Evolutionary conservation across 2,329 filamentous ascomycete genomes (phyloP), one percentile per base, ranked within the genome.

Genomic region (Clathrospora elynae): DNA sequence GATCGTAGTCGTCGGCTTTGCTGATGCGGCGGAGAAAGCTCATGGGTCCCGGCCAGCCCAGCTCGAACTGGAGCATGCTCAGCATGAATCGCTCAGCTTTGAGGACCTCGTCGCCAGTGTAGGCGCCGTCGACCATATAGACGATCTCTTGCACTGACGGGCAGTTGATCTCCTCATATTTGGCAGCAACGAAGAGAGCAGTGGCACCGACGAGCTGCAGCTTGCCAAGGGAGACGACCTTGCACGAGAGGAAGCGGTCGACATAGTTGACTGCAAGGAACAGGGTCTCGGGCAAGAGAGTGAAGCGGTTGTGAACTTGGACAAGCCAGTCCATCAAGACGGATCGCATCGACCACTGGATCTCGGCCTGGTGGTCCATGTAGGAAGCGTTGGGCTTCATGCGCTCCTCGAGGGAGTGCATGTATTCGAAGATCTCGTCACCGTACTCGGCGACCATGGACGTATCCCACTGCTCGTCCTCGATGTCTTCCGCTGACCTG

Each of bases 1-100:
- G 77, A 65, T 99, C 91, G 66, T 97, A 99, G 66, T 96, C 90
- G 67, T 99, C 93, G 10, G 93, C 93, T 76, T 97, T 97, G 84
- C 92, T 97, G 72, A 97, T 93, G 42, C 92, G 85, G 48, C 93
- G 84, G 49, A 99, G 79, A 73, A 99, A 99, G 75, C 90, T 96
- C 92, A 99, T 96, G 1, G 93, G 93, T 29, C 93, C 93, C n/a
- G 93, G 93, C 87, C 90, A 97, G 37, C 93, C 93, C 39, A 99
- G 82, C 73, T 96, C 90, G 66, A 96, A 99, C 61, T 90, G 82
- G 39, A 99, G 83, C 86, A 96, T 95, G 71, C 84, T 95, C 36
- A 99, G 82, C 91, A 99, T 99, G 76, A 96, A 97, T 9, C 91
- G 86, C 73, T 99, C 93, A 0, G 93, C 93, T 75, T 97, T 96